A percentile compares a stretch with the other conserved stretches of the same genome.
phyloP scores from a whole-genome alignment of 257 asterid genomes.

The Solanum clarkiae region DNA sequence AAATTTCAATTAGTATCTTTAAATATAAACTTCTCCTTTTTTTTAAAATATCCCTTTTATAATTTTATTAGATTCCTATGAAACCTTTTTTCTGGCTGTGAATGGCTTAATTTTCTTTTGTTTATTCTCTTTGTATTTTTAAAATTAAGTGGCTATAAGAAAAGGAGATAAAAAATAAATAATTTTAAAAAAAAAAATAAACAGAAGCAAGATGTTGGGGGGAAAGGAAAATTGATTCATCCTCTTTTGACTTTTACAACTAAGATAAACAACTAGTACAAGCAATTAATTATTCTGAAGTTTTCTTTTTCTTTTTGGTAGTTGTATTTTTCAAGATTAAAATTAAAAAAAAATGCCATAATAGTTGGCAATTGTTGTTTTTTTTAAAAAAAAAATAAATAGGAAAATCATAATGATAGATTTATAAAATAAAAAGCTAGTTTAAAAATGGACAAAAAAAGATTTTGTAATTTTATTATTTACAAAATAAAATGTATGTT shows the following conservation, averaged over 20 bases:
- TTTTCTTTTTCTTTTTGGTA: neutral
- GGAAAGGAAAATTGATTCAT: neutral
- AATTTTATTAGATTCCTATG: neutral
- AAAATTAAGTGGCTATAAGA: neutral
- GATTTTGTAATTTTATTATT: neutral
- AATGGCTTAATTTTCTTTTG: neutral
- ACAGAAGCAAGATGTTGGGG: neutral
- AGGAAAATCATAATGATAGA: neutral
- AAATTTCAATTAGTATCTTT: neutral
- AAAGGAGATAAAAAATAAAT: too few relatives aligned
- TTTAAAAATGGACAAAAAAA: neutral
- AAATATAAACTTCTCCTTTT: neutral
- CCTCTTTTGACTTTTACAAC: neutral
- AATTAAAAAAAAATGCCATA: neutral
- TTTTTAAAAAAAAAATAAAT: neutral
- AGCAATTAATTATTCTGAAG: neutral
- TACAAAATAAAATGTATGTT: neutral
- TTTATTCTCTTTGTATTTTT: neutral
- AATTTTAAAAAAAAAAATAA: neutral
- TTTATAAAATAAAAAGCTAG: neutral
- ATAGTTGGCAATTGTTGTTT: neutral
- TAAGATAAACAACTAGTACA: neutral
- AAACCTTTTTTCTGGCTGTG: neutral
- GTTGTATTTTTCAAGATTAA: neutral
- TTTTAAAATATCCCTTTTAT: neutral